Evolutionary conservation across 2,329 filamentous ascomycete species (phyloP).

Genomic region (Parascedosporium putredinis): DNA sequence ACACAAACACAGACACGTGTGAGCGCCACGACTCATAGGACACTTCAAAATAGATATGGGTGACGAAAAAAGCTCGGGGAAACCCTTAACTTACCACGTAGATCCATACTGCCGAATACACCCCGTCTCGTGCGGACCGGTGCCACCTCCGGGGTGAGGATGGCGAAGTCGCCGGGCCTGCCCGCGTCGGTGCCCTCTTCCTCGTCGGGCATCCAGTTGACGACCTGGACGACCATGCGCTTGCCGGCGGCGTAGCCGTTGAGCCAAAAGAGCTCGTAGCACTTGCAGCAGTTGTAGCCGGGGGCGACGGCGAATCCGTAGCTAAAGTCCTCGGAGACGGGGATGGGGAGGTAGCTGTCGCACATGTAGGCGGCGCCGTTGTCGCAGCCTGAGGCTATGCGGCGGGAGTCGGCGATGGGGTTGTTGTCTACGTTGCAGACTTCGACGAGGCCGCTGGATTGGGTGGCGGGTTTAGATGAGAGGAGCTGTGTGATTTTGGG

Average conservation of each 20-base stretch:
- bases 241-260: slow-evolving; percentile 13
- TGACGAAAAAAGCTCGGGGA: neutral
- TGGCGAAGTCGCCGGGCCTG: slow-evolving; percentile 12
- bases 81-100: slow-evolving; percentile 13
- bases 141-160: slow-evolving; percentile 14
- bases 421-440: slow-evolving; percentile 5
- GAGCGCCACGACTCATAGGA: neutral
- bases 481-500: too few species aligned
- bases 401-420: neutral
- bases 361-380: slow-evolving; percentile 11
- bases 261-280: slow-evolving; percentile 15
- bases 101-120: slow-evolving; percentile 14
- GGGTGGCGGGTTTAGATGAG: too few species aligned
- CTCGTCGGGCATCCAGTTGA: slow-evolving; percentile 11
- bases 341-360: slow-evolving; percentile 14
- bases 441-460: neutral
- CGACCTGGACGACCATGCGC: slow-evolving; percentile 8
- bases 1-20: too few species aligned
- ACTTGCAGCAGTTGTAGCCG: slow-evolving; percentile 16
- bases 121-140: slow-evolving; percentile 10
- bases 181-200: slow-evolving; percentile 11
- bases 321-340: slow-evolving; percentile 13
- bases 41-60: neutral
- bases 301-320: slow-evolving; percentile 16
- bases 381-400: neutral